phyloP scores from a whole-genome alignment of 768 basidiomycete species.

The Boletus eberwhitei region DNA sequence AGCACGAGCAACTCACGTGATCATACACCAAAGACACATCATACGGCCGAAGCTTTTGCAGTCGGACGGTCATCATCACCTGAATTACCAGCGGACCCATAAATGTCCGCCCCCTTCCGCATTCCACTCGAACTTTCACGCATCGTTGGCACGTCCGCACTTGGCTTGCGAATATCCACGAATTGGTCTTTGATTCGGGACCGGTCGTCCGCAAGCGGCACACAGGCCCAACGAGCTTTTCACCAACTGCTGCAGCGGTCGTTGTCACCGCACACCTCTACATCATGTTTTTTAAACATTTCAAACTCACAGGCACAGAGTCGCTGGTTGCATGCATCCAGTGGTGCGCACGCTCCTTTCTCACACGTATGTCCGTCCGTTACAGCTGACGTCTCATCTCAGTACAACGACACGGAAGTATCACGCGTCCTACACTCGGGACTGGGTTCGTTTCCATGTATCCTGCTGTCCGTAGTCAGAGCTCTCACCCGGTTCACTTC shows the following conservation, averaged over 20 bases:
- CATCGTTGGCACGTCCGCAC: background rate
- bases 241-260: constrained; percentile 8
- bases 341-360: constrained; percentile 5
- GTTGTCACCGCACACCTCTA: background rate
- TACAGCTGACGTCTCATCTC: background rate
- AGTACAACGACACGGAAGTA: constrained; percentile 43
- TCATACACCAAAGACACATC: background rate
- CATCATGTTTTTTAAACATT: background rate
- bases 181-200: background rate
- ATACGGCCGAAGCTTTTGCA: background rate
- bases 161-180: constrained; percentile 5
- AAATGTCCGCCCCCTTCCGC: background rate
- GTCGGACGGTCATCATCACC: background rate
- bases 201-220: background rate
- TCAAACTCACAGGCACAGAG: background rate
- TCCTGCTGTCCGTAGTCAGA: background rate
- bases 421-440: constrained; percentile 62
- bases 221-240: constrained; percentile 5
- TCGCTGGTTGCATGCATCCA: constrained; percentile 19
- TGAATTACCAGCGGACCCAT: background rate
- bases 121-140: constrained; percentile 16
- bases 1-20: constrained; percentile 1
- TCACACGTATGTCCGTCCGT: background rate
- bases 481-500: background rate
- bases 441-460: constrained; percentile 51